A percentile compares a stretch with the other conserved stretches of the same genome.
Evolutionary conservation across 331 rosid genomes (phyloP).

Genomic region (Dryas integrifolia): DNA sequence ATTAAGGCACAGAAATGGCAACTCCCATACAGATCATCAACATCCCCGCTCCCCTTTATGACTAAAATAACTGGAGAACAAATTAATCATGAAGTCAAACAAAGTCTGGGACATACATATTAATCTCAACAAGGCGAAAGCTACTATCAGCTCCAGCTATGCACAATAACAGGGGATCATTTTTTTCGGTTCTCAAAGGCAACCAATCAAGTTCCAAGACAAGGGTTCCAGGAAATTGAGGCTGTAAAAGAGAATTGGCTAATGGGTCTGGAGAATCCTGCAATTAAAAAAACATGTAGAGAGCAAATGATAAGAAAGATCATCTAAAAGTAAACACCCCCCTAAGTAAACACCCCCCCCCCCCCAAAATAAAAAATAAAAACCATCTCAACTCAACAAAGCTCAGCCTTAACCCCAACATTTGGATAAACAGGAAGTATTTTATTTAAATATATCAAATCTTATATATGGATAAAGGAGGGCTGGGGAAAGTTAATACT

Average conservation of each 20-base stretch:
- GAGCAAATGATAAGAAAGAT: constrained; percentile 5
- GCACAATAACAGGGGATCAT: constrained; percentile 84
- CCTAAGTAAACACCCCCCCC: too few species aligned
- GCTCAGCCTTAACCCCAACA: neutral
- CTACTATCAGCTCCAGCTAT: constrained; percentile 99
- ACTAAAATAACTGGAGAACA: neutral
- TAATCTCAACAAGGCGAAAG: constrained; percentile 85
- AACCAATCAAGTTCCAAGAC: constrained; percentile 99
- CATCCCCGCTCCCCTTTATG: neutral
- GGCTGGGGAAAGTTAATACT: neutral
- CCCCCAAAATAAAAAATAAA: neutral
- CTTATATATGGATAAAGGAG: neutral
- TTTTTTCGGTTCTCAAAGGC: constrained; percentile 75
- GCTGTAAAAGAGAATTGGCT: constrained; percentile 91
- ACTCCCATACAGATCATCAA: neutral
- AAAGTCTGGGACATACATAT: constrained; percentile 50
- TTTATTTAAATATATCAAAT: neutral
- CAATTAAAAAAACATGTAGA: constrained; percentile 23
- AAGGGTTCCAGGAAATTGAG: constrained; percentile 93
- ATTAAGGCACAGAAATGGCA: constrained; percentile 17
- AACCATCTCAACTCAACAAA: neutral
- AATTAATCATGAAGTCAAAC: constrained; percentile 25
- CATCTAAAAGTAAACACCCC: neutral
- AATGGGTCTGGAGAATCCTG: constrained; percentile 95
- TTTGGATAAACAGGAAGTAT: constrained; percentile 1